Evolutionary conservation across 1,284 basidiomycete genomes (phyloP).

Genomic region (Apiotrichum domesticum): DNA sequence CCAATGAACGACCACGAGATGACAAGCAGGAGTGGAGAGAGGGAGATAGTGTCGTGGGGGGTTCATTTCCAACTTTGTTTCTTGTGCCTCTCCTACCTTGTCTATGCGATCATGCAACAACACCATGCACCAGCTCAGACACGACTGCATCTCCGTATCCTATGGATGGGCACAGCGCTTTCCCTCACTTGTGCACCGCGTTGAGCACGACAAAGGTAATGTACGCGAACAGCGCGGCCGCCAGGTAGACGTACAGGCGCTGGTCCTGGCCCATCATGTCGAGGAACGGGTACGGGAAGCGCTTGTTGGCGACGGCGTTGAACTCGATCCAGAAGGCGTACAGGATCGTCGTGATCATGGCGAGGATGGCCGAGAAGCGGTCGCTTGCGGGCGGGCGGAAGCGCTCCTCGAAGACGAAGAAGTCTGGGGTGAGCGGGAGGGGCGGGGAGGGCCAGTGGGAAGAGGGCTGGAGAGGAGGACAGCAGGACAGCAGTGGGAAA

Average conservation of each 20-base stretch:
- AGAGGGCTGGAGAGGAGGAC: too few species aligned
- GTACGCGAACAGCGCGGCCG: conserved; percentile 54
- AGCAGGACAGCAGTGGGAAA: too few species aligned
- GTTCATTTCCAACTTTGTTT: too few species aligned
- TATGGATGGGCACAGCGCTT: not conserved
- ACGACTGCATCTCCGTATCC: too few species aligned
- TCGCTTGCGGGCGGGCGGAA: conserved; percentile 53
- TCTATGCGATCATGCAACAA: too few species aligned
- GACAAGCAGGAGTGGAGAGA: too few species aligned
- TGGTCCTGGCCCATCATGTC: conserved; percentile 54
- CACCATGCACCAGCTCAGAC: too few species aligned
- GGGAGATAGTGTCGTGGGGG: not conserved
- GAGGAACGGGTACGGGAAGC: conserved; percentile 76
- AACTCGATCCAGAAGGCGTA: conserved; percentile 66
- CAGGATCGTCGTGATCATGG: conserved; percentile 50
- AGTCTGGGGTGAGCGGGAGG: conserved; percentile 50
- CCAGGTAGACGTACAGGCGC: conserved; percentile 59
- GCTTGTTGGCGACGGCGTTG: conserved; percentile 56
- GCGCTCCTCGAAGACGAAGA: conserved; percentile 60
- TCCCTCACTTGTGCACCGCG: conserved; percentile 25
- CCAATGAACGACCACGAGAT: not conserved
- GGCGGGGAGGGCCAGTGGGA: too few species aligned
- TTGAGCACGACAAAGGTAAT: conserved; percentile 56
- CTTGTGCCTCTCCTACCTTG: too few species aligned
- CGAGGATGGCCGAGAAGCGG: conserved; percentile 51